phyloP scores from a whole-genome alignment of 768 basidiomycete species.

The Jaapia argillacea region DNA sequence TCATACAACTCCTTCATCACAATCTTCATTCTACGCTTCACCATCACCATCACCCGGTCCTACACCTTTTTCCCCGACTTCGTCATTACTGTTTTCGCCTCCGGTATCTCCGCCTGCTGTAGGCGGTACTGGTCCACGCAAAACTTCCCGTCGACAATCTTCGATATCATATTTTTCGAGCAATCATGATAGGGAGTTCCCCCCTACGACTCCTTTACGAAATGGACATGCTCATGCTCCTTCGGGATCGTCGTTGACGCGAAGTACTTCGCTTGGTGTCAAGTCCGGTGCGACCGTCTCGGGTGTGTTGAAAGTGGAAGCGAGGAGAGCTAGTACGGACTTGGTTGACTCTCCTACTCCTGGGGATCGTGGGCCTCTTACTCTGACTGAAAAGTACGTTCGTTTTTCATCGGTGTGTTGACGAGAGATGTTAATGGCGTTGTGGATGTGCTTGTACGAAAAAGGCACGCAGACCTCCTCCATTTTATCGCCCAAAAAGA shows the following conservation, averaged over 20 bases:
- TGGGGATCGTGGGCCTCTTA: slow-evolving; percentile 36
- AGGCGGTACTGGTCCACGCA: too few relatives aligned
- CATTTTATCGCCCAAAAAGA: slow-evolving; percentile 84
- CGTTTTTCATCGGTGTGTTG: slow-evolving; percentile 2
- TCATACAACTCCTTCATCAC: too few relatives aligned
- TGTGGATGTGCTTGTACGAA: too few relatives aligned
- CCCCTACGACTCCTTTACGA: neutral
- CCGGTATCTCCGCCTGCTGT: too few relatives aligned
- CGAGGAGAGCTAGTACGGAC: slow-evolving; percentile 21
- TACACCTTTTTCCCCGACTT: too few relatives aligned
- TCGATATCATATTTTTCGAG: slow-evolving; percentile 41
- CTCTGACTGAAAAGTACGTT: slow-evolving; percentile 64
- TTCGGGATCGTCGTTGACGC: slow-evolving; percentile 10
- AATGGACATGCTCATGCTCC: slow-evolving; percentile 3
- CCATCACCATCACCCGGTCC: too few relatives aligned
- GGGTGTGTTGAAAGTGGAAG: slow-evolving; percentile 8
- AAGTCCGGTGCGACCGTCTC: slow-evolving; percentile 3
- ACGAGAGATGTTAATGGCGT: too few relatives aligned
- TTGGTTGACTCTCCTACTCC: too few relatives aligned
- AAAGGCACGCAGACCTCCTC: slow-evolving; percentile 72
- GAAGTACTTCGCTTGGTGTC: slow-evolving; percentile 14
- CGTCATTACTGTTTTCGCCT: too few relatives aligned
- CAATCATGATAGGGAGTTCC: neutral
- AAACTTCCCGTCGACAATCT: slow-evolving; percentile 32
- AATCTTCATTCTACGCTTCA: too few relatives aligned